Evolutionary conservation across 768 basidiomycete genomes (phyloP).

Genomic region (Hericium alpestre): DNA sequence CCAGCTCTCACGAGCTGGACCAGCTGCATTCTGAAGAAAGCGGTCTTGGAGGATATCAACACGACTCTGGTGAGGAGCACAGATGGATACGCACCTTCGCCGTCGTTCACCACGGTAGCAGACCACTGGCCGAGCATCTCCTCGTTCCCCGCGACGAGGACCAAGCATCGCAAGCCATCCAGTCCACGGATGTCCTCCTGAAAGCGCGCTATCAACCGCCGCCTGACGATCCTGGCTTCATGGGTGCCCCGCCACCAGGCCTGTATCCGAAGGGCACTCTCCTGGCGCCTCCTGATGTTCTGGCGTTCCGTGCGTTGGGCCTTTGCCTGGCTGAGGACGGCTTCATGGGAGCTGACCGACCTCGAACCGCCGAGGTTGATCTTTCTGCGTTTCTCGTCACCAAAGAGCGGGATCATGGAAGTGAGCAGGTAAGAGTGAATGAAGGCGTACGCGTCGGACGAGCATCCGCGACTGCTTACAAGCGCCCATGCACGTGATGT

Average conservation of each 20-base stretch:
- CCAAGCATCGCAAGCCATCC: constrained; percentile 52
- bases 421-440: not conserved
- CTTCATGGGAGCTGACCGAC: constrained; percentile 37
- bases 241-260: constrained; percentile 54
- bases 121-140: constrained; percentile 39
- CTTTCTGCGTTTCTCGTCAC: constrained; percentile 40
- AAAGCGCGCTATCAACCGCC: constrained; percentile 38
- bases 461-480: too few relatives aligned
- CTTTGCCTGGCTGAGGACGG: constrained; percentile 55
- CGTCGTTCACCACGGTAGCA: constrained; percentile 20
- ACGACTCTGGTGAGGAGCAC: constrained; percentile 7
- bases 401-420: constrained; percentile 36
- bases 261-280: constrained; percentile 53
- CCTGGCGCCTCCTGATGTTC: constrained; percentile 42
- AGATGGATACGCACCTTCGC: constrained; percentile 18
- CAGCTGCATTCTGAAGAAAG: constrained; percentile 29
- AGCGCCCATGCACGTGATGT: too few relatives aligned
- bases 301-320: constrained; percentile 48
- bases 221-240: constrained; percentile 31
- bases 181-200: constrained; percentile 41
- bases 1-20: constrained; percentile 41
- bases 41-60: constrained; percentile 19
- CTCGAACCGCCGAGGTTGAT: constrained; percentile 71
- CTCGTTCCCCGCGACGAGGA: constrained; percentile 46
- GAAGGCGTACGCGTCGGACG: not conserved